Evolutionary conservation across 225 moss, liverwort and hornwort genomes (phyloP), one percentile per base, ranked within the genome.

Genomic region (Pseudisothecium myosuroides): DNA sequence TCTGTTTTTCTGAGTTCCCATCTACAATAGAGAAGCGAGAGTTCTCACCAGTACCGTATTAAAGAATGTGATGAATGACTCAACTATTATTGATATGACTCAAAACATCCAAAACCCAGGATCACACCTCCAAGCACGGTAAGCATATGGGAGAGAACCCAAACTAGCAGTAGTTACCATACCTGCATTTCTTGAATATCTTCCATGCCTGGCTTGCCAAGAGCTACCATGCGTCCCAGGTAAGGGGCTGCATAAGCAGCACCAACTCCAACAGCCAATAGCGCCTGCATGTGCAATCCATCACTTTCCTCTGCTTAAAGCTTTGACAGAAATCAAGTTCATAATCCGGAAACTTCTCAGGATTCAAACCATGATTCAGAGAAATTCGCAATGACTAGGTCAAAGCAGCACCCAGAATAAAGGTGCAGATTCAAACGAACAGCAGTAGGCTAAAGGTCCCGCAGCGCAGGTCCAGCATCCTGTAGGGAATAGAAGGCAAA

Each of bases 221-320:
- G 92, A 18, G 92, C 89, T 73, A 93, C 80, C 95, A 95, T 94
- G 87, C 95, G 94, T 78, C 95, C 95, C 62, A 95, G 86, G 47
- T 95, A 95, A 52, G 95, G 95, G 28, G 94, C 94, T 75, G 95
- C 95, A 92, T 95, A 95, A 81, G 91, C 92, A 68, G 95, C 95
- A 87, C 95, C 93, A 56, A 95, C 93, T 91, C 95, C 95, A 87
- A 94, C 89, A 78, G 94, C 92, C 84, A 94, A 89, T 37, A 95
- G 88, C 52, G 91, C 89, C 95, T 95, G 64, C 81, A 81, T 54
- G 54, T 43, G 82, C 73, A 75, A 84, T 59, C 64, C 41, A 74
- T 84, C 85, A 52, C n/a, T 59, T 49, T 87, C 50, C 67, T 50
- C 29, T 79, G 64, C 34, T 61, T 39, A 15, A 83, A 37, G 59